phyloP scores from a whole-genome alignment of 2,329 filamentous ascomycete genomes.

The Diaporthe eres region DNA sequence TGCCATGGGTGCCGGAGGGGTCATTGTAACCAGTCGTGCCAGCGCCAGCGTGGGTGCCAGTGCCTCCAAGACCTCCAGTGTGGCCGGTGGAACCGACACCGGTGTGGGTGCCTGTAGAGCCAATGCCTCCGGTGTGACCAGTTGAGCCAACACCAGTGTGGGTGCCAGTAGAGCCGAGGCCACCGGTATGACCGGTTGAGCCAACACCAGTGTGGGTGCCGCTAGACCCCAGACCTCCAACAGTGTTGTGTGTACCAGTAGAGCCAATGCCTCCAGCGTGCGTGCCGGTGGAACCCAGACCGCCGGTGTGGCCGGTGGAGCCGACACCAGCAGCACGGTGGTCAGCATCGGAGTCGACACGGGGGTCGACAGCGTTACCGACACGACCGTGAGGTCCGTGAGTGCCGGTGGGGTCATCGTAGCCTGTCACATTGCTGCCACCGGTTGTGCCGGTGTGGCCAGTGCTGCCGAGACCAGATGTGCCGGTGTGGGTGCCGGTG shows the following conservation, averaged over 20 bases:
- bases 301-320: background rate
- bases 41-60: slow-evolving; percentile 36
- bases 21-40: slow-evolving; percentile 50
- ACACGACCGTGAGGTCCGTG: slow-evolving; percentile 59
- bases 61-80: slow-evolving; percentile 47
- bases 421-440: background rate
- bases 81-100: slow-evolving; percentile 50
- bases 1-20: slow-evolving; percentile 50
- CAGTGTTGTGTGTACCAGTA: slow-evolving; percentile 47
- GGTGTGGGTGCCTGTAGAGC: slow-evolving; percentile 46
- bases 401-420: slow-evolving; percentile 47
- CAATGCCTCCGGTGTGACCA: background rate
- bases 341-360: slow-evolving; percentile 66
- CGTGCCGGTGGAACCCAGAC: background rate
- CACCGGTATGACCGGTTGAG: background rate
- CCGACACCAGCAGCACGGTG: slow-evolving; percentile 46
- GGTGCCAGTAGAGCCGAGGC: slow-evolving; percentile 43
- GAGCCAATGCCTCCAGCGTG: background rate
- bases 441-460: slow-evolving; percentile 48
- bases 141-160: slow-evolving; percentile 40
- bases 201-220: slow-evolving; percentile 49
- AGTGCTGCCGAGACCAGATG: slow-evolving; percentile 27
- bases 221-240: slow-evolving; percentile 48
- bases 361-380: slow-evolving; percentile 65
- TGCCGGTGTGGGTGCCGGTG: slow-evolving; percentile 7